Percentiles rank a stretch among this genome's conserved stretches.
phyloP scores from a whole-genome alignment of 2,329 filamentous ascomycete species.

The Hypoxylon rubiginosum region DNA sequence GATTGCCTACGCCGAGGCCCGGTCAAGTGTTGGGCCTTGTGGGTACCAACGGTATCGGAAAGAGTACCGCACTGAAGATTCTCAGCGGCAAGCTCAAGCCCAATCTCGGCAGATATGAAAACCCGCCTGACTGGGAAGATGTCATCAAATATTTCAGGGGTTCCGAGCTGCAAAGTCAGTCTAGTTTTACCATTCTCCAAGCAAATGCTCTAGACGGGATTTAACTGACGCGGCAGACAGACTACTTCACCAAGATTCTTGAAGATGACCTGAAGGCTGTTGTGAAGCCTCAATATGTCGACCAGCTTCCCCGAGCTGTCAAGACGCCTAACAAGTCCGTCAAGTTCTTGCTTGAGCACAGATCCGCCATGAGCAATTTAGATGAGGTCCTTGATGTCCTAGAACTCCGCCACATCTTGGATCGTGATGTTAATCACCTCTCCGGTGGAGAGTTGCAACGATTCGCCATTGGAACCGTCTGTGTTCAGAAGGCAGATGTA shows the following conservation, averaged over 20 bases:
- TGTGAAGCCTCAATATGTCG: slow-evolving; percentile 99
- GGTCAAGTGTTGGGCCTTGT: slow-evolving; percentile 96
- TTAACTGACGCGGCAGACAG: slow-evolving; percentile 58
- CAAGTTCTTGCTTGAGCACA: slow-evolving; percentile 80
- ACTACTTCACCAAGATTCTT: slow-evolving; percentile 98
- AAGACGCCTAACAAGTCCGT: slow-evolving; percentile 86
- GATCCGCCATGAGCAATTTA: slow-evolving; percentile 82
- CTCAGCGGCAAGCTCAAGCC: slow-evolving; percentile 98
- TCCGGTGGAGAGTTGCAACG: slow-evolving; percentile 98
- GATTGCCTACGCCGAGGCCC: slow-evolving; percentile 93
- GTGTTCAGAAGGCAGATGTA: slow-evolving; percentile 94
- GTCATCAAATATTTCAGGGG: slow-evolving; percentile 98
- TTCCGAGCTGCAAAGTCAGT: slow-evolving; percentile 93
- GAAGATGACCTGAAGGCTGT: slow-evolving; percentile 98
- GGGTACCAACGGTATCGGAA: slow-evolving; percentile 99
- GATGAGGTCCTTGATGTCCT: slow-evolving; percentile 86
- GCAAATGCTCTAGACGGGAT: slow-evolving; percentile 41
- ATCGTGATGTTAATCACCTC: slow-evolving; percentile 89
- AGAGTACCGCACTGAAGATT: slow-evolving; percentile 99
- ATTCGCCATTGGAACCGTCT: slow-evolving; percentile 96
- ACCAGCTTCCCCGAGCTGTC: slow-evolving; percentile 95
- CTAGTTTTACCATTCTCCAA: slow-evolving; percentile 3
- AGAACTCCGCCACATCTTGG: slow-evolving; percentile 88
- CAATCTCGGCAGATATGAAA: slow-evolving; percentile 93
- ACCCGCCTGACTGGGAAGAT: slow-evolving; percentile 99